Evolutionary conservation across 2,329 filamentous ascomycete genomes (phyloP).

Genomic region (Cercospora brassicicola): DNA sequence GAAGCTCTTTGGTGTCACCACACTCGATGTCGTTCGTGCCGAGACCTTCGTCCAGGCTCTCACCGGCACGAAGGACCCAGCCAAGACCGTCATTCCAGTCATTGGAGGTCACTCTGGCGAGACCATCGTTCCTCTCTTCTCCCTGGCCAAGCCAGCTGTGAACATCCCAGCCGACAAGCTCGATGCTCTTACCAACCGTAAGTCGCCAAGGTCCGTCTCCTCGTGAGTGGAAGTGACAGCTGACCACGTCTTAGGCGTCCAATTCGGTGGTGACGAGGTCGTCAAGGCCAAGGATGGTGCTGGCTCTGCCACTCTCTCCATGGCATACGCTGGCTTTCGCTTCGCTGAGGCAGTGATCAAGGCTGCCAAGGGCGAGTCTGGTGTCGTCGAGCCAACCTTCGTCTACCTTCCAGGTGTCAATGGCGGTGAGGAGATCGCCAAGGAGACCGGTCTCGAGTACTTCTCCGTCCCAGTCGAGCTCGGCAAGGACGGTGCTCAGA

Average conservation of each 20-base stretch:
- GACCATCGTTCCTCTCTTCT: constrained; percentile 97
- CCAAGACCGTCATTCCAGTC: constrained; percentile 83
- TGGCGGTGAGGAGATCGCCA: constrained; percentile 80
- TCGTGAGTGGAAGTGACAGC: background rate
- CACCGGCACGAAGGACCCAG: constrained; percentile 76
- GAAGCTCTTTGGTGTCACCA: constrained; percentile 97
- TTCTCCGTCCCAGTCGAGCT: constrained; percentile 97
- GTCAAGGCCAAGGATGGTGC: constrained; percentile 92
- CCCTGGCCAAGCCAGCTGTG: constrained; percentile 77
- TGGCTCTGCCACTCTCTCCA: constrained; percentile 87
- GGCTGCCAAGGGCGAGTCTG: constrained; percentile 84
- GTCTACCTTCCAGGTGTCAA: constrained; percentile 90
- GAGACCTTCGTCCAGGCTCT: constrained; percentile 93
- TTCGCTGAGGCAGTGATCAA: constrained; percentile 94
- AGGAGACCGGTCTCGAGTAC: constrained; percentile 81
- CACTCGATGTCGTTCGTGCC: constrained; percentile 94
- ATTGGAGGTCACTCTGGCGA: constrained; percentile 96
- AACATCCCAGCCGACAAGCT: constrained; percentile 86
- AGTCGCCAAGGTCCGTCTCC: constrained; percentile 36
- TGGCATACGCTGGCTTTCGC: constrained; percentile 93
- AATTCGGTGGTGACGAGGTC: constrained; percentile 97
- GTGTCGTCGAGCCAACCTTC: constrained; percentile 90
- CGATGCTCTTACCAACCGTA: constrained; percentile 82
- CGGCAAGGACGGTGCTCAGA: constrained; percentile 77
- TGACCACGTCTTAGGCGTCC: constrained; percentile 59